These are phyloP conservation scores for Gliomastix tumulicola DNA, from an alignment of 2,329 filamentous ascomycete genomes.

Conservation along the genomic window DNA sequence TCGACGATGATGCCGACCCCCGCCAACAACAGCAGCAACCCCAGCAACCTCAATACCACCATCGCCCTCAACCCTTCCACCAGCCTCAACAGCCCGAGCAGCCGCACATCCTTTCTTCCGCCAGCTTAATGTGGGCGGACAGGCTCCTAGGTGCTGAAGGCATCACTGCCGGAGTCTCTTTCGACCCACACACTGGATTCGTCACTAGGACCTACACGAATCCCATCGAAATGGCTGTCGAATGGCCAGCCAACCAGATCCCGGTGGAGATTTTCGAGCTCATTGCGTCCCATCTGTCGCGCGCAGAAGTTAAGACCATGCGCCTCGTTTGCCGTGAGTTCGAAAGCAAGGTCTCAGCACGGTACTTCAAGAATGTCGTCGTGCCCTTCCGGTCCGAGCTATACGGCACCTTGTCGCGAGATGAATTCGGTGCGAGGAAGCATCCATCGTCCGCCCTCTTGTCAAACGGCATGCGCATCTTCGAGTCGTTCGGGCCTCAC, in stretches of 20 bases:
- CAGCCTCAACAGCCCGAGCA: no score
- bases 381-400: conserved; percentile 60
- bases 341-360: conserved; percentile 47
- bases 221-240: no score
- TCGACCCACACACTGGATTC: no score
- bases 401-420: conserved; percentile 31
- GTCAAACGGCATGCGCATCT: conserved; percentile 50
- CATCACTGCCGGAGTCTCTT: no score
- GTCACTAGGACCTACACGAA: no score
- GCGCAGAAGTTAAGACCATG: conserved; percentile 51
- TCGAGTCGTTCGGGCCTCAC: conserved; percentile 51
- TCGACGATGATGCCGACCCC: no score
- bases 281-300: conserved; percentile 47
- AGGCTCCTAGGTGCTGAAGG: no score
- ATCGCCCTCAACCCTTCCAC: no score
- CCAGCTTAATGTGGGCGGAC: no score
- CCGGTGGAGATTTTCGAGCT: conserved; percentile 57
- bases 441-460: conserved; percentile 19
- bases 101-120: no score
- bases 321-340: conserved; percentile 54
- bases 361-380: conserved; percentile 56
- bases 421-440: conserved; percentile 11
- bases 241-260: conserved; percentile 29
- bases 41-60: no score
- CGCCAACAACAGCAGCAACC: no score